phyloP scores from a whole-genome alignment of 768 basidiomycete genomes.

The Tylopilus cervinicoccineus region DNA sequence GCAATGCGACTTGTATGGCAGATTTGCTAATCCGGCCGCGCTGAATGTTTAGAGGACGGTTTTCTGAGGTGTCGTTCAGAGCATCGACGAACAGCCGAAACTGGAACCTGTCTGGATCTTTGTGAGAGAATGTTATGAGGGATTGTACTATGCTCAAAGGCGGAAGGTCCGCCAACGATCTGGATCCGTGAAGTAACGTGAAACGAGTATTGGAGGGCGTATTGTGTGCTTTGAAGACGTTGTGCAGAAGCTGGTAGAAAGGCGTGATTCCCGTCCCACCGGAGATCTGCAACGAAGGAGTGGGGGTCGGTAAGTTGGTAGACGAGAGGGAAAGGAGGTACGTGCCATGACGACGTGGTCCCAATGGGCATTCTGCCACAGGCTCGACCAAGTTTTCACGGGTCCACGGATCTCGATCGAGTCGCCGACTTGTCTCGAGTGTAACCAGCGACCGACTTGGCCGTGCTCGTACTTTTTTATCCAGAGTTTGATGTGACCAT shows the following conservation, averaged over 20 bases:
- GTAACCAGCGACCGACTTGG: conserved; percentile 82
- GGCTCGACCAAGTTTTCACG: conserved; percentile 53
- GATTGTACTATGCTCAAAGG: conserved; percentile 58
- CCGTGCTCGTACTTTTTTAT: conserved; percentile 75
- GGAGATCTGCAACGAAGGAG: conserved; percentile 50
- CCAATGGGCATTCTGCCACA: conserved; percentile 54
- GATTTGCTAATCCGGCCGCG: conserved; percentile 54
- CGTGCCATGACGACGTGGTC: conserved; percentile 78
- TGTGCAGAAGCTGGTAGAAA: conserved; percentile 73
- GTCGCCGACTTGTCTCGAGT: conserved; percentile 64
- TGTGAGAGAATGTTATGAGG: conserved; percentile 43
- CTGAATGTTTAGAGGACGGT: conserved; percentile 27
- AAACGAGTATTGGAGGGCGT: conserved; percentile 46
- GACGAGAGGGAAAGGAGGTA: not conserved
- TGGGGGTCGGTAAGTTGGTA: not conserved
- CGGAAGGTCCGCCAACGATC: conserved; percentile 58
- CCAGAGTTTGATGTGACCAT: conserved; percentile 74
- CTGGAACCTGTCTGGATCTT: conserved; percentile 52
- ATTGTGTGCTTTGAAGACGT: conserved; percentile 37
- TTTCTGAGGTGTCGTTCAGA: conserved; percentile 16
- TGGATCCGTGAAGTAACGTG: conserved; percentile 72
- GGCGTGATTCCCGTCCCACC: conserved; percentile 88
- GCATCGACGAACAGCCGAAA: conserved; percentile 64
- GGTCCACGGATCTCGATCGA: conserved; percentile 75
- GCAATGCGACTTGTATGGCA: conserved; percentile 43